These are phyloP conservation scores for Eucommia ulmoides DNA, from an alignment of 257 asterid genomes.

Conservation along the genomic window DNA sequence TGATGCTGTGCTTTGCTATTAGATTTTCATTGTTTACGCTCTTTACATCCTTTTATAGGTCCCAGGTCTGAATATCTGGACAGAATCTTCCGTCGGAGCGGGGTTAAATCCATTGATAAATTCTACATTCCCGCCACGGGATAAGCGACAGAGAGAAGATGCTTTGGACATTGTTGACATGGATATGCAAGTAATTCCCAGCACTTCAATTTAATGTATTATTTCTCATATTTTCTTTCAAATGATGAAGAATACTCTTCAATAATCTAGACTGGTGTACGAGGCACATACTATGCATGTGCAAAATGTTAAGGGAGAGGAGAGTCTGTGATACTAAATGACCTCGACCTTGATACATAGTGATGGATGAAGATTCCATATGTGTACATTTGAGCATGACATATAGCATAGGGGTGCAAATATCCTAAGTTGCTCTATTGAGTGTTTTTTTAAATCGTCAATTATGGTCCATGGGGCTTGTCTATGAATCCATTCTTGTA, in stretches of 20 bases:
- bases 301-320: background rate
- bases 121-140: conserved; percentile 34
- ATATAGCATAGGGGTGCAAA: too few species aligned
- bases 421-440: too few species aligned
- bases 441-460: too few species aligned
- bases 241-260: background rate
- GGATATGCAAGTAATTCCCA: conserved; percentile 36
- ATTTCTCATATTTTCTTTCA: background rate
- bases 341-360: too few species aligned
- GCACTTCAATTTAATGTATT: conserved; percentile 4
- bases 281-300: background rate
- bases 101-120: conserved; percentile 11
- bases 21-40: too few species aligned
- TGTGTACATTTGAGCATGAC: too few species aligned
- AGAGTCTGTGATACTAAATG: too few species aligned
- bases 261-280: background rate
- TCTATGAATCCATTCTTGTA: too few species aligned
- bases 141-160: conserved; percentile 76
- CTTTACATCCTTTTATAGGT: conserved; percentile 26
- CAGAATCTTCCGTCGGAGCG: conserved; percentile 31
- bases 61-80: conserved; percentile 84
- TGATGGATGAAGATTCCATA: too few species aligned
- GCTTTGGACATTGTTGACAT: conserved; percentile 33
- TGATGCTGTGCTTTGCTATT: too few species aligned
- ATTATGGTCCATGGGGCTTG: too few species aligned